Conservation (phyloP, 331 rosid genomes). For the Malus hybrid region DNA sequence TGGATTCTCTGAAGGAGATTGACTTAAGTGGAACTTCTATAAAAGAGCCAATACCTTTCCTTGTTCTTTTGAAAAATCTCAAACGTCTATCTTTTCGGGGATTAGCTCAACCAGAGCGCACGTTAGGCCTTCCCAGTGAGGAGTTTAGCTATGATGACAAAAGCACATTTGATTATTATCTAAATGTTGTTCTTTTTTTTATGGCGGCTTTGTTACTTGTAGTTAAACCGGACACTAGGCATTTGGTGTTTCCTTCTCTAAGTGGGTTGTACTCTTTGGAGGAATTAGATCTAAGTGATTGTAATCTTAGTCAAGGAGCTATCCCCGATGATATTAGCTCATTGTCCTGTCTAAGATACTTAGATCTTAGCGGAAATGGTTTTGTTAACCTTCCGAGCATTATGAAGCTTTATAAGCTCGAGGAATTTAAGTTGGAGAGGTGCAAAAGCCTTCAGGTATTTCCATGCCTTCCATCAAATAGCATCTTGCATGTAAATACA, state of each 20-base stretch:
- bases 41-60: background rate
- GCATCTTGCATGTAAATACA: background rate
- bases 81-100: background rate
- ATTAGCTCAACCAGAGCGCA: background rate
- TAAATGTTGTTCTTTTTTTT: background rate
- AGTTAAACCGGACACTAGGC: too few species aligned
- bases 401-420: conserved; percentile 8
- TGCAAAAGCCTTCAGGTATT: background rate
- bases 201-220: background rate
- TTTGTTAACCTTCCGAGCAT: conserved; percentile 7
- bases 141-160: too few species aligned
- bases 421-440: background rate
- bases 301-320: background rate
- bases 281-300: background rate
- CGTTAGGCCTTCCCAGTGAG: too few species aligned
- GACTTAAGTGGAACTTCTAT: conserved; percentile 11
- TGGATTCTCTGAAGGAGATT: conserved; percentile 6
- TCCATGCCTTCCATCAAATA: background rate
- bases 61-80: background rate
- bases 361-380: background rate
- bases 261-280: background rate
- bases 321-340: background rate
- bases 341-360: background rate
- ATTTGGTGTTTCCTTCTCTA: conserved; percentile 1
- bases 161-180: too few species aligned